phyloP scores from a whole-genome alignment of 2,329 filamentous ascomycete species.

The Beauveria sp. region DNA sequence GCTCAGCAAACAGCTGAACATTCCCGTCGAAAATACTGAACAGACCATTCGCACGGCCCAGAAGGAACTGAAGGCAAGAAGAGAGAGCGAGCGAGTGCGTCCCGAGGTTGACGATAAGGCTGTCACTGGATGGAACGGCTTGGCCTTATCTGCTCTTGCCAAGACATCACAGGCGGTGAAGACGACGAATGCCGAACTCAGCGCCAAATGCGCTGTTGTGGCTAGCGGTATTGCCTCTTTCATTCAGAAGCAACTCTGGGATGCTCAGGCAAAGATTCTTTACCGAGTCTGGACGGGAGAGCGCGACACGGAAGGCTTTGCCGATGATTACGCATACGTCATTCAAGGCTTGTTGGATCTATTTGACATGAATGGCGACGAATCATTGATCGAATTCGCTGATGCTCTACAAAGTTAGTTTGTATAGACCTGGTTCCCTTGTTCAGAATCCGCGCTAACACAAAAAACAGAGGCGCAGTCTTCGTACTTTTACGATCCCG shows the following conservation, averaged over 20 bases:
- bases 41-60: constrained; percentile 60
- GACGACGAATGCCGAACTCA: constrained; percentile 47
- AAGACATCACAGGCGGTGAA: constrained; percentile 64
- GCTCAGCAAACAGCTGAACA: constrained; percentile 66
- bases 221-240: constrained; percentile 65
- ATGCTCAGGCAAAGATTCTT: constrained; percentile 51
- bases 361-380: constrained; percentile 74
- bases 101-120: constrained; percentile 85
- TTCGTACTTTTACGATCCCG: constrained; percentile 65
- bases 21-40: constrained; percentile 61
- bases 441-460: background rate
- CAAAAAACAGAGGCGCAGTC: constrained; percentile 58
- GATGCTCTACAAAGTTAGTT: constrained; percentile 65
- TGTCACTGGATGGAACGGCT: constrained; percentile 78
- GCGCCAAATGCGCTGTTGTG: constrained; percentile 52
- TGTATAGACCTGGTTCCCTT: background rate
- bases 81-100: constrained; percentile 65
- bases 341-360: constrained; percentile 76
- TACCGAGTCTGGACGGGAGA: constrained; percentile 66
- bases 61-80: constrained; percentile 59
- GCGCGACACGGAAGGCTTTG: constrained; percentile 63
- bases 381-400: constrained; percentile 70
- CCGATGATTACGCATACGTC: constrained; percentile 91
- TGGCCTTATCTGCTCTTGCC: constrained; percentile 77
- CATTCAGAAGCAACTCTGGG: constrained; percentile 67